phyloP scores from a whole-genome alignment of 306 rosid genomes.

The Cucurbita pepo region DNA sequence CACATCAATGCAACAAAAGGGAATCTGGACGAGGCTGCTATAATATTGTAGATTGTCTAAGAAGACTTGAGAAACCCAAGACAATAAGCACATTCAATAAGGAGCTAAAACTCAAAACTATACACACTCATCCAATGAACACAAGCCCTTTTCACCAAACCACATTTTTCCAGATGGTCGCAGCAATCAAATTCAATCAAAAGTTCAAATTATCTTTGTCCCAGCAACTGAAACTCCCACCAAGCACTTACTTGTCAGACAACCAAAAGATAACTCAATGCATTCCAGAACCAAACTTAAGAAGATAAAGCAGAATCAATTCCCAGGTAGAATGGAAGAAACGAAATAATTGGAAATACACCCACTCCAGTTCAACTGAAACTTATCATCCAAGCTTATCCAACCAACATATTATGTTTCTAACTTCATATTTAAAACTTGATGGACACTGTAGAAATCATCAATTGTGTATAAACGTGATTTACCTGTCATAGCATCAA shows the following conservation, averaged over 20 bases:
- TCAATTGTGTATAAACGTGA: constrained; percentile 28
- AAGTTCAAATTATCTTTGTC: not conserved
- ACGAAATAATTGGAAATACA: constrained; percentile 26
- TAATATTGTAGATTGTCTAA: not conserved
- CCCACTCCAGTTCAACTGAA: constrained; percentile 31
- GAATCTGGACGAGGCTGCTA: not conserved
- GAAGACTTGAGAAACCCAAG: not conserved
- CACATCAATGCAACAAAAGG: not conserved
- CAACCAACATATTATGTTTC: constrained; percentile 9
- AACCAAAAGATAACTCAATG: not conserved
- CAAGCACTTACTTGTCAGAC: not conserved
- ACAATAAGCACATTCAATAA: not conserved
- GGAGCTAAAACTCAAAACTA: not conserved
- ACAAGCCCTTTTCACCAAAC: not conserved
- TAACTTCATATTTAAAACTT: constrained; percentile 12
- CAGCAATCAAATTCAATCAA: not conserved
- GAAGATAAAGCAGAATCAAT: constrained; percentile 36
- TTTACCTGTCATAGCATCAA: constrained; percentile 51
- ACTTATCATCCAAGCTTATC: constrained; percentile 20
- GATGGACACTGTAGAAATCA: constrained; percentile 38
- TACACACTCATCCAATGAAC: not conserved
- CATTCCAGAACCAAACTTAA: constrained; percentile 9
- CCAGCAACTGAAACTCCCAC: not conserved
- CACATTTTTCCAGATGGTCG: not conserved
- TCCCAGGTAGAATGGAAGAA: constrained; percentile 27